Base-by-base conservation (phyloP, 441 rosid genomes). In the Brassica balearica region DNA sequence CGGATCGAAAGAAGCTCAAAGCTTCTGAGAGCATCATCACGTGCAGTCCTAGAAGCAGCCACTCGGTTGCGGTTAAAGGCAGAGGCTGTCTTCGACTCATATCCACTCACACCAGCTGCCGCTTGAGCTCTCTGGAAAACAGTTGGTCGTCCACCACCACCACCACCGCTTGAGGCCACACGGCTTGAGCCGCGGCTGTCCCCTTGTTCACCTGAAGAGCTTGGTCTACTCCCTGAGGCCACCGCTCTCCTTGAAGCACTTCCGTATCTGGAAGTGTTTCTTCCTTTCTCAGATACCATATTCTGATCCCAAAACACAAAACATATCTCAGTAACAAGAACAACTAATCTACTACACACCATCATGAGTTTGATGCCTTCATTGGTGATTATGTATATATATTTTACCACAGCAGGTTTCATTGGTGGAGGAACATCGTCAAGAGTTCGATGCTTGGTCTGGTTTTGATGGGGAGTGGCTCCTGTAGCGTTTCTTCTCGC, bases 1-100 rank as follows among this genome's bases (percentile, higher is more conserved):
- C 92, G 87, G 71, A 92, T 82, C 0, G 97, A 85, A 29, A 95
- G 96, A 67, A 89, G 86, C 88, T 95, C 99, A 8, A 95, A 93
- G 87, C 92, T 92, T 77, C 96, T 86, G 7, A 95, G 84, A 51
- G 92, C 86, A 67, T 90, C 97, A 80, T 92, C 95, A 12, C 90
- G 95, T 32, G 78, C 74, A 14, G 85, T 87, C 75, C 87, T 89
- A 11, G 89, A 66, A 48, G 87, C 83, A 7, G 83, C 76, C 27
- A 84, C 84, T 36, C 94, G 87, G 64, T 87, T 70, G 5, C 84
- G 86, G 73, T 71, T 71, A 48, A 60, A 80, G 27, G 76, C 65
- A 25, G 94, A 84, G 11, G 84, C 73, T 2, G 77, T 76, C 81
- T 85, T 89, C 17, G 88, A 82, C 2, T 93, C 97, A 15, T 79